phyloP scores from a whole-genome alignment of 2,329 filamentous ascomycete species.

The Pyrenophora seminiperda region DNA sequence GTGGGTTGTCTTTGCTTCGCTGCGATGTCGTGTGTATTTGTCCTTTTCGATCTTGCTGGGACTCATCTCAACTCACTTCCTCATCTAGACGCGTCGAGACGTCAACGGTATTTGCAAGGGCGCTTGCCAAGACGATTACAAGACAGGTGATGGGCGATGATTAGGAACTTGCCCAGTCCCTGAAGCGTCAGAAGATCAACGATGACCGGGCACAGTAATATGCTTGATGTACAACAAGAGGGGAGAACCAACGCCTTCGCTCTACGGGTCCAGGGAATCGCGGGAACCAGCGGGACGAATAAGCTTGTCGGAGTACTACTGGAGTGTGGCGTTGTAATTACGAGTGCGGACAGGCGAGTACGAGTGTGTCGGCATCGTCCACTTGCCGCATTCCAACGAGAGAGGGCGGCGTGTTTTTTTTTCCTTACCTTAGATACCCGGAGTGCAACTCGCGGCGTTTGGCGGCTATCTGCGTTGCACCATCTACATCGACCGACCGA shows the following conservation, averaged over 20 bases:
- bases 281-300: too few relatives aligned
- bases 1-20: background rate
- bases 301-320: too few relatives aligned
- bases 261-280: too few relatives aligned
- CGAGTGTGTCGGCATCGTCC: conserved; percentile 12
- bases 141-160: too few relatives aligned
- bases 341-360: conserved; percentile 12
- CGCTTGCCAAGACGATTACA: too few relatives aligned
- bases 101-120: too few relatives aligned
- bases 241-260: too few relatives aligned
- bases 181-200: too few relatives aligned
- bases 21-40: background rate
- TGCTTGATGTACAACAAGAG: too few relatives aligned
- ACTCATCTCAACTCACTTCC: background rate
- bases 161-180: too few relatives aligned
- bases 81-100: background rate
- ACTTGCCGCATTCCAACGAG: conserved; percentile 11
- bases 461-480: conserved; percentile 8
- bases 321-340: background rate
- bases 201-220: too few relatives aligned
- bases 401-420: background rate
- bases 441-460: conserved; percentile 12
- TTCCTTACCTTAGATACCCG: conserved; percentile 12
- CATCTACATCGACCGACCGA: conserved; percentile 15
- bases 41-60: background rate